phyloP scores from a whole-genome alignment of 1,284 basidiomycete species.

The Melampsora medusae region DNA sequence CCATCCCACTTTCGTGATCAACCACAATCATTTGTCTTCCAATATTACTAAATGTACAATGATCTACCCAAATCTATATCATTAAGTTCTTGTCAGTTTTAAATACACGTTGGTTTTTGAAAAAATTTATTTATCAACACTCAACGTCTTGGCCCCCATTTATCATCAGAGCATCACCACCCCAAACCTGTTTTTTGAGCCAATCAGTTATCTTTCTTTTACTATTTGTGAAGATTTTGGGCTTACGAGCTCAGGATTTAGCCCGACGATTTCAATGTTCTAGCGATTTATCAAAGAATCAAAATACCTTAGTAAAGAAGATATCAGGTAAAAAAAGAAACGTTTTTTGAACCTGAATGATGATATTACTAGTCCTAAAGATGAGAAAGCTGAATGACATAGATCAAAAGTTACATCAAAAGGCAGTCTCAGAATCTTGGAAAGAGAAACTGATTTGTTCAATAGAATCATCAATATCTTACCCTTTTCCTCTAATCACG shows the following conservation, averaged over 20 bases:
- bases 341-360: background rate
- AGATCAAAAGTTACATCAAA: background rate
- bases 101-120: background rate
- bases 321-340: background rate
- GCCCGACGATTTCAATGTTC: constrained; percentile 21
- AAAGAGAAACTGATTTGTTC: background rate
- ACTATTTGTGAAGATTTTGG: no score
- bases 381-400: background rate
- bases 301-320: background rate
- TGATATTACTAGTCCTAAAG: background rate
- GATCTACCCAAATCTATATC: constrained; percentile 43
- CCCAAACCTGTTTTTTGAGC: constrained; percentile 26
- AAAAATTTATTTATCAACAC: background rate
- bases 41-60: constrained; percentile 39
- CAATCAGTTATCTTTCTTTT: background rate
- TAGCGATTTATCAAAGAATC: background rate
- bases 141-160: constrained; percentile 17
- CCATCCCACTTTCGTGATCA: background rate
- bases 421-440: no score
- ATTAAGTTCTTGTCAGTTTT: background rate
- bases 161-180: constrained; percentile 26
- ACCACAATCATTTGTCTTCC: constrained; percentile 41
- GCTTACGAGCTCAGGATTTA: constrained; percentile 30
- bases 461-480: background rate
- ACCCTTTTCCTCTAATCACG: background rate